These are phyloP conservation scores for Saturnispora zaruensis DNA, from an alignment of 805 yeast genomes.

Conservation along the genomic window DNA sequence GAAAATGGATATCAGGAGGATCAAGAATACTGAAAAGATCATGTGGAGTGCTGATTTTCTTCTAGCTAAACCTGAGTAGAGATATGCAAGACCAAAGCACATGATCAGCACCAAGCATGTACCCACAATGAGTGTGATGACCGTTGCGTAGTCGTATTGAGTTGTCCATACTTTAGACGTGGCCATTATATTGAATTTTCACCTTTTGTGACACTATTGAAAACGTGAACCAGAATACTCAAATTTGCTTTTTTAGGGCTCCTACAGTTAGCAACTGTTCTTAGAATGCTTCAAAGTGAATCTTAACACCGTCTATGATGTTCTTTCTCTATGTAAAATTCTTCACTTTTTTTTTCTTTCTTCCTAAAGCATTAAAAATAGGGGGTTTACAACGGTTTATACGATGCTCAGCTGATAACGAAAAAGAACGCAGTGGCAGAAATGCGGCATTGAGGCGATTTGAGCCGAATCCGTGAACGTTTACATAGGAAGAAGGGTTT, in stretches of 20 bases:
- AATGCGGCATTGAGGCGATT: neutral
- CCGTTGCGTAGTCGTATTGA: slow-evolving; percentile 37
- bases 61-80: slow-evolving; percentile 86
- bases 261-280: too few species aligned
- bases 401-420: neutral
- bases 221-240: too few species aligned
- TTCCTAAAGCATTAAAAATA: neutral
- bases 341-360: neutral
- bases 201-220: neutral
- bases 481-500: neutral
- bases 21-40: slow-evolving; percentile 69
- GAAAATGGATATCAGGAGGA: slow-evolving; percentile 41
- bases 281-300: too few species aligned
- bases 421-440: neutral
- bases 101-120: slow-evolving; percentile 74
- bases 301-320: too few species aligned
- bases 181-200: neutral
- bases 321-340: too few species aligned
- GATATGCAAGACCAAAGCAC: slow-evolving; percentile 92
- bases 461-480: neutral
- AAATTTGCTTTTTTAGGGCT: too few species aligned
- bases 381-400: neutral
- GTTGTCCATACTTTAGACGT: slow-evolving; percentile 9
- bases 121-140: slow-evolving; percentile 48
- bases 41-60: slow-evolving; percentile 82